Percentiles rank a stretch among this genome's conserved stretches.
Evolutionary conservation across 176 grass and related monocot genomes (phyloP).

Genomic region (Miscanthus lutarioriparius): DNA sequence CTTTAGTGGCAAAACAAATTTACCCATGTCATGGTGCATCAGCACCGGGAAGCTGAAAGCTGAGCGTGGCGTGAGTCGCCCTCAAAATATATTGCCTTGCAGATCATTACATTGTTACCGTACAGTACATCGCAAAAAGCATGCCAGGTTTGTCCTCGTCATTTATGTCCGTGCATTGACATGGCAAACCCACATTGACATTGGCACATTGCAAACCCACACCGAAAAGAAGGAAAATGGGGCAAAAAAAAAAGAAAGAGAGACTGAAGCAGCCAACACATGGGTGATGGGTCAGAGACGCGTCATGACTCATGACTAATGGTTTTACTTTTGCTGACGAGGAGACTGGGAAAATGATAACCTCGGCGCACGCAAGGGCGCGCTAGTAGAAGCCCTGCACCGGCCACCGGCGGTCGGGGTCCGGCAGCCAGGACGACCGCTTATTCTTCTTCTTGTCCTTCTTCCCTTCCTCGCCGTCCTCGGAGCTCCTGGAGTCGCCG

Average conservation of each 20-base stretch:
- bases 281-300: not conserved
- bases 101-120: not conserved
- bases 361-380: not conserved
- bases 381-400: constrained; percentile 66
- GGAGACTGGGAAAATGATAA: not conserved
- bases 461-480: constrained; percentile 20
- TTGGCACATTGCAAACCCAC: not conserved
- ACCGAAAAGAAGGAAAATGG: not conserved
- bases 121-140: not conserved
- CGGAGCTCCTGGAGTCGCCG: constrained; percentile 51
- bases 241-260: not conserved
- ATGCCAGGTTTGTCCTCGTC: not conserved
- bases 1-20: no score
- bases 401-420: constrained; percentile 71
- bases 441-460: constrained; percentile 59
- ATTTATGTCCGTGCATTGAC: not conserved
- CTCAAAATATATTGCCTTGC: not conserved
- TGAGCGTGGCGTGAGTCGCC: no score
- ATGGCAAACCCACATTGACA: no score
- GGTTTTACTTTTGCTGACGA: not conserved
- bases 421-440: constrained; percentile 71
- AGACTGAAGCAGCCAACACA: not conserved
- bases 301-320: not conserved
- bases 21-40: no score
- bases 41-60: no score